phyloP scores from a whole-genome alignment of 331 rosid genomes.

The Malus hybrid region DNA sequence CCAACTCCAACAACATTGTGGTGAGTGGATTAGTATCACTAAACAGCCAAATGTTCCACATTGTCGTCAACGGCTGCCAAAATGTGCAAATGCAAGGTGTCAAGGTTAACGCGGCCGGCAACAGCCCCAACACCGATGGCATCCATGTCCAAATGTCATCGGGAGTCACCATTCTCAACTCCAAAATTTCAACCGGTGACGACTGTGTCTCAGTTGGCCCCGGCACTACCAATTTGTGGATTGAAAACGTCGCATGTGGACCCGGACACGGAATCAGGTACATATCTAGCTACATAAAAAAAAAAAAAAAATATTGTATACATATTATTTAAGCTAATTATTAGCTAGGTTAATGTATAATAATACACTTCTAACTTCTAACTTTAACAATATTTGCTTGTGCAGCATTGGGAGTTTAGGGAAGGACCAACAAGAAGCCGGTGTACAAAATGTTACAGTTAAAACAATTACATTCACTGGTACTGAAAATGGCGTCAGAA shows the following conservation, averaged over 20 bases:
- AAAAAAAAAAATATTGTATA: not conserved
- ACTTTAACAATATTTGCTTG: not conserved
- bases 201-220: slow-evolving; percentile 70
- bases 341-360: too few relatives aligned
- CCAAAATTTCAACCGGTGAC: slow-evolving; percentile 48
- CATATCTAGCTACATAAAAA: not conserved
- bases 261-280: slow-evolving; percentile 72
- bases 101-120: slow-evolving; percentile 30
- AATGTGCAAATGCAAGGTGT: slow-evolving; percentile 40
- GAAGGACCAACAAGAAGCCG: slow-evolving; percentile 4
- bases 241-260: slow-evolving; percentile 48
- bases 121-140: slow-evolving; percentile 57
- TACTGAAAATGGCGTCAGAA: slow-evolving; percentile 26
- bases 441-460: slow-evolving; percentile 27
- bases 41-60: slow-evolving; percentile 55
- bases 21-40: slow-evolving; percentile 35
- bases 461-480: not conserved
- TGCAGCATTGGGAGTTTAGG: slow-evolving; percentile 34
- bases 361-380: too few relatives aligned
- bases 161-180: slow-evolving; percentile 35
- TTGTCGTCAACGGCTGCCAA: slow-evolving; percentile 42
- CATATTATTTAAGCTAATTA: not conserved
- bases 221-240: slow-evolving; percentile 55
- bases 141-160: slow-evolving; percentile 57
- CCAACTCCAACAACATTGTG: slow-evolving; percentile 32